Conservation (phyloP, 345 rosid species). For the Carallia brachiata region DNA sequence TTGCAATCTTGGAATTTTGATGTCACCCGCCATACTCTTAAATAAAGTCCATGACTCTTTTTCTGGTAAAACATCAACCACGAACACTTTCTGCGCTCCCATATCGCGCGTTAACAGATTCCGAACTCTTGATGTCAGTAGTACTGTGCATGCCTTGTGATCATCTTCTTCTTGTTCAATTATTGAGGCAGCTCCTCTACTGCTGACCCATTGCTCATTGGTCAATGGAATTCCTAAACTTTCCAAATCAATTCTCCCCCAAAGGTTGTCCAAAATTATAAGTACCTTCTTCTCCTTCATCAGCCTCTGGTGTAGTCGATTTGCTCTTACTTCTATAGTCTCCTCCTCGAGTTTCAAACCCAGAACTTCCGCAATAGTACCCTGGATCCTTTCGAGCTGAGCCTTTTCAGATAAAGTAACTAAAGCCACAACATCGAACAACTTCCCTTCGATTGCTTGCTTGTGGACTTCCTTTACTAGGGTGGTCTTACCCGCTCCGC, state of each 20-base stretch:
- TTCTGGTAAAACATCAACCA: background rate
- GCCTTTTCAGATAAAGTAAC: background rate
- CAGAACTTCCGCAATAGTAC: conserved; percentile 13
- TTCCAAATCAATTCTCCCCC: conserved; percentile 20
- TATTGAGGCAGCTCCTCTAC: too few species aligned
- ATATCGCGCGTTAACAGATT: conserved; percentile 14
- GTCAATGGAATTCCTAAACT: conserved; percentile 32
- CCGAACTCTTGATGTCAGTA: conserved; percentile 23
- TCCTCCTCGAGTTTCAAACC: background rate
- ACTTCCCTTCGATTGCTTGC: background rate
- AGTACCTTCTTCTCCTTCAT: conserved; percentile 19
- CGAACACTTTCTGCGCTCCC: conserved; percentile 8
- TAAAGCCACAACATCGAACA: conserved; percentile 6
- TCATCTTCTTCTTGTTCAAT: too few species aligned
- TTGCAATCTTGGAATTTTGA: too few species aligned
- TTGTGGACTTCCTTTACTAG: background rate
- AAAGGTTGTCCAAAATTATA: conserved; percentile 30
- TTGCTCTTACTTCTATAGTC: background rate
- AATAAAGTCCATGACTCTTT: conserved; percentile 35
- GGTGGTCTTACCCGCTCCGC: conserved; percentile 6
- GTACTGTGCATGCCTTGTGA: conserved; percentile 25
- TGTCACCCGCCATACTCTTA: conserved; percentile 10
- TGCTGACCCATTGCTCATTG: background rate
- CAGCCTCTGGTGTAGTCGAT: background rate
- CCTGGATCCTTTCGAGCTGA: conserved; percentile 17